Evolutionary conservation across 768 basidiomycete species (phyloP), one percentile per base, ranked within the genome.

Genomic region (Cyathus striatus): DNA sequence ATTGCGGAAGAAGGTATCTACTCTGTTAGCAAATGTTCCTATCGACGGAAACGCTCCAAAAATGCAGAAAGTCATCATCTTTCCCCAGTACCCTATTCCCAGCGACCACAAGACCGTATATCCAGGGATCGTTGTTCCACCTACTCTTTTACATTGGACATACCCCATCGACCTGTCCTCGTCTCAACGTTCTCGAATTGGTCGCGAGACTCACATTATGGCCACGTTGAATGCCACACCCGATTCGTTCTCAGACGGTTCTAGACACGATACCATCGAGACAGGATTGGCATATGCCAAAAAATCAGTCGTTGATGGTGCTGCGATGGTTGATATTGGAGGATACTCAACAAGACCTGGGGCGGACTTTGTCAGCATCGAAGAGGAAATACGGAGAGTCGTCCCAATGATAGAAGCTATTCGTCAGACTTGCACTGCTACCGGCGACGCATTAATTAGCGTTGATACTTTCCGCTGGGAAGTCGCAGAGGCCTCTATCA

Each of bases 201-300:
- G 54, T 17, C 55, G 48, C 20, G 75, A 70, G 52, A 86, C 89
- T 1, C 74, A 78, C 43, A 58, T 97, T 44, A 97, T 98, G 95
- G 86, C 86, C 0, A 96, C 90, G 1, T 75, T 99, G 44, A 97
- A 98, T 57, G 76, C 76, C 5, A 97, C 95, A 0, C 94, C 95
- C 2, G 95, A 99, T 63, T 96, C 94, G 0, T 97, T 97, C 65
- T 97, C 94, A 0, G 93, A 97, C 48, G 92, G 92, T 7, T 73
- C 81, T 1, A 56, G 62, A 16, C 70, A 86, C 58, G 69, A 74
- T 47, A 72, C 71, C 0, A 49, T 82, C 9, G 50, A 72, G 0
- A 58, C 69, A 7, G 87, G 86, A 0, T 53, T 91, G 13, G 52
- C 56, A 2, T 86, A 84, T 47, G 68, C 72, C 0, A 48, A 55